Evolutionary conservation across 2,329 filamentous ascomycete species (phyloP), one percentile per base, ranked within the genome.

Genomic region (Cladophialophora bantiana): DNA sequence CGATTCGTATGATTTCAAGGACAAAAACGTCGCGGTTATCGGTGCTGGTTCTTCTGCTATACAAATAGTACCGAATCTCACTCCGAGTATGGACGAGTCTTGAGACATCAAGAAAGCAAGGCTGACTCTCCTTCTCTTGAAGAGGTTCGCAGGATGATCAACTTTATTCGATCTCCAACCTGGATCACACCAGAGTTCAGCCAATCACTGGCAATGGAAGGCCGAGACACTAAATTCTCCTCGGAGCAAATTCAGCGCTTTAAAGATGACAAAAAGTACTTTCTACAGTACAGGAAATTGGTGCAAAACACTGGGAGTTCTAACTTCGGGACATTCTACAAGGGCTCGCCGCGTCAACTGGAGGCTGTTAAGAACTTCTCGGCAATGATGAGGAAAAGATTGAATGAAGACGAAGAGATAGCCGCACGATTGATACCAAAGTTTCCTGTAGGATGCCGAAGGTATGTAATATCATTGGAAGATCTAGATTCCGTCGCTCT

Each of bases 361-460:
- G n/a, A 50, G 31, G 67, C 63, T 1, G 50, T 59, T 35, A 59
- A 50, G 32, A 61, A 58, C 31, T 69, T 42, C 40, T 50, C 63
- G 31, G 48, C 42, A 18, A 56, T 70, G 6, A 76, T 76, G 74
- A 63, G 62, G 35, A 35, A 70, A 20, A 63, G 69, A 15, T 65
- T 76, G 1, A 53, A 64, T 7, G 56, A 69, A 1, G 57, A 69
- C 26, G 64, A 68, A 2, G 64, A 70, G 0, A 73, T 71, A 50
- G 79, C 79, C 72, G 74, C 74, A 15, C 78, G 59, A 76, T 54
- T 67, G 9, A 67, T 74, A 9, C 68, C 73, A 15, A 61, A 69
- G 54, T 85, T 81, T 76, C 76, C 77, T 2, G 79, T 72, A 10
- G 83, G 82, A 0, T 85, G 83, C 62, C 75, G 82, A n/a, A 76